phyloP scores from a whole-genome alignment of 2,329 filamentous ascomycete genomes.

The Aspergillus fijiensis region DNA sequence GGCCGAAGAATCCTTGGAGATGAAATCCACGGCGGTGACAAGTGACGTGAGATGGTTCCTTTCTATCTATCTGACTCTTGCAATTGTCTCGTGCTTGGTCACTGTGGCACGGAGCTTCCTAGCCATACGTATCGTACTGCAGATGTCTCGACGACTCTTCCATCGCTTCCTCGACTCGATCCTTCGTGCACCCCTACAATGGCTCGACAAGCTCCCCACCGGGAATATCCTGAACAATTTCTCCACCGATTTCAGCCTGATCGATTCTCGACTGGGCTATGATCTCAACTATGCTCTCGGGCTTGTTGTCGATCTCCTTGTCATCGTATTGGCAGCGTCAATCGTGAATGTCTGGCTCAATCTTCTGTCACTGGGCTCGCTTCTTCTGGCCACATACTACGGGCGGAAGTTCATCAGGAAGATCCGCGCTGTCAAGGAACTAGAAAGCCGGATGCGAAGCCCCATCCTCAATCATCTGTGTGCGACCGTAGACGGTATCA shows the following conservation, averaged over 20 bases:
- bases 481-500: conserved; percentile 1
- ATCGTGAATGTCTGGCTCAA: conserved; percentile 1
- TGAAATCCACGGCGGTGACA: not conserved
- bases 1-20: not conserved
- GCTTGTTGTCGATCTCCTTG: not conserved
- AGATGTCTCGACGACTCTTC: conserved; percentile 4
- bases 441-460: conserved; percentile 1
- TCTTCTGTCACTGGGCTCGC: not conserved
- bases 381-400: conserved; percentile 1
- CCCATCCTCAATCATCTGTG: conserved; percentile 2
- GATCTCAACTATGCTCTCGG: conserved; percentile 5
- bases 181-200: not conserved
- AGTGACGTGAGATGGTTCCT: not conserved
- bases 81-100: not conserved
- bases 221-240: conserved; percentile 1
- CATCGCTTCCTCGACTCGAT: not conserved
- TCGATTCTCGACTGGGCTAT: conserved; percentile 2
- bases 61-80: not conserved
- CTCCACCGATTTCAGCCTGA: conserved; percentile 3
- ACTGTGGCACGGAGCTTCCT: not conserved
- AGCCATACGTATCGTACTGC: not conserved
- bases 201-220: conserved; percentile 1
- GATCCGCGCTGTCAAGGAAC: conserved; percentile 4
- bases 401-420: not conserved
- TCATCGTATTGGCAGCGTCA: not conserved